Base-by-base conservation (phyloP, 2,329 filamentous ascomycete genomes). In the Stemphylium lycopersici region DNA sequence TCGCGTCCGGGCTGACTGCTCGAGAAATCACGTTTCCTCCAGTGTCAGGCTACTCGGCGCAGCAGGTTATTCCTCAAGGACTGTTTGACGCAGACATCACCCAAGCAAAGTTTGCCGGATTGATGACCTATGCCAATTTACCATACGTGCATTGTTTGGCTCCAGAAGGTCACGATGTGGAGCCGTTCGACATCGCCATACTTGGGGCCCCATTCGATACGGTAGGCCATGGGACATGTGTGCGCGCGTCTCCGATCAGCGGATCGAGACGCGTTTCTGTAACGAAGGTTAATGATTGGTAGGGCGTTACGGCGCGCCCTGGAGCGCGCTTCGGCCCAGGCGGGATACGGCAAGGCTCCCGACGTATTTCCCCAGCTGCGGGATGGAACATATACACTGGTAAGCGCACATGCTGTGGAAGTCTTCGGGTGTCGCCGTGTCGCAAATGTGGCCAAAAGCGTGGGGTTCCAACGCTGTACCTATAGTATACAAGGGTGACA, bases 271-370 rank as follows among this genome's bases (percentile, higher is more conserved):
- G 26, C 6, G 6, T 41, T 39, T 3, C 6, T n/a, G 18, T 18
- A 26, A n/a, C 13, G 8, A 26, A 18, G 16, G 37, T 43, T 66
- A 29, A 68, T 40, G 33, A 12, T 24, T 10, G 16, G 6, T 49
- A 79, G 77, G 78, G 73, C 6, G 81, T 83, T 0, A 84, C 82
- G 2, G 81, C 76, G 31, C 72, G 82, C 37, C 82, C 81, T 3
- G 82, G 82, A 34, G 78, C 81, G 29, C 73, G 82, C 29, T 84
- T 79, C 61, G 82, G 82, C 2, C 82, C 82, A 2, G 70, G 70
- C 36, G 82, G 82, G 4, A 83, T 84, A 52, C 76, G 81, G 38
- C 71, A 73, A 52, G 82, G 81, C 5, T 83, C 81, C 3, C 71
- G 77, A 34, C 73, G 82, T 24, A 81, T 84, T n/a, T 50, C 54